phyloP scores from a whole-genome alignment of 305 asterid genomes.

The Fraxinus dipetala region DNA sequence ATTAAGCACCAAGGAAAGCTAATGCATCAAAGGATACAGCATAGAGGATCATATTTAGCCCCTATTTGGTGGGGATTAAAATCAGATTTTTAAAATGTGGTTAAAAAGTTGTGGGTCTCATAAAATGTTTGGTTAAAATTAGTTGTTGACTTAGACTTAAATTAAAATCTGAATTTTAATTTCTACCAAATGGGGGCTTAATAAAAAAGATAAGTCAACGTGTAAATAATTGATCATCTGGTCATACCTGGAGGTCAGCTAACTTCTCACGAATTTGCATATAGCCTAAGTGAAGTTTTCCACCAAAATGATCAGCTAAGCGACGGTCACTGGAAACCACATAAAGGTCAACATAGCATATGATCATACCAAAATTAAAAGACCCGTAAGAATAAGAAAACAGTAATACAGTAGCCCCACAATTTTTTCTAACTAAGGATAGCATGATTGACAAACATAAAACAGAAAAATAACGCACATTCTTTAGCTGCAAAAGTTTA shows the following conservation, averaged over 20 bases:
- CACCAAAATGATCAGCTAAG: conserved; percentile 91
- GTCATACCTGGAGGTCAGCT: conserved; percentile 75
- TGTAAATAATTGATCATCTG: conserved; percentile 1
- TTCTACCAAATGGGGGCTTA: no score
- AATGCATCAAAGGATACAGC: background rate
- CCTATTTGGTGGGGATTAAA: no score
- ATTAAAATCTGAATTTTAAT: no score
- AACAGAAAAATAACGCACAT: conserved; percentile 89
- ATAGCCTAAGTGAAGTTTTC: conserved; percentile 86
- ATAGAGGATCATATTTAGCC: background rate
- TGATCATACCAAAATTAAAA: conserved; percentile 25
- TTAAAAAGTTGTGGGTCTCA: no score
- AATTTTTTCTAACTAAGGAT: conserved; percentile 41
- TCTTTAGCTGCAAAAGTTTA: conserved; percentile 90
- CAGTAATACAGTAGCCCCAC: conserved; percentile 25
- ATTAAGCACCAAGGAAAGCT: background rate
- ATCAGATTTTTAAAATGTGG: no score
- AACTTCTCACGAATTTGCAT: conserved; percentile 88
- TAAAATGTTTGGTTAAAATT: no score
- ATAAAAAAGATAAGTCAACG: background rate
- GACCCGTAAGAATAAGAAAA: background rate
- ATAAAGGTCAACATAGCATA: conserved; percentile 15
- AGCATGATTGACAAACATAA: conserved; percentile 63
- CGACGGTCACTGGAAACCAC: conserved; percentile 80
- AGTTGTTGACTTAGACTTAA: no score